Evolutionary conservation across 805 yeast species (phyloP), one percentile per base, ranked within the genome.

Genomic region (Candida fluviatilis): DNA sequence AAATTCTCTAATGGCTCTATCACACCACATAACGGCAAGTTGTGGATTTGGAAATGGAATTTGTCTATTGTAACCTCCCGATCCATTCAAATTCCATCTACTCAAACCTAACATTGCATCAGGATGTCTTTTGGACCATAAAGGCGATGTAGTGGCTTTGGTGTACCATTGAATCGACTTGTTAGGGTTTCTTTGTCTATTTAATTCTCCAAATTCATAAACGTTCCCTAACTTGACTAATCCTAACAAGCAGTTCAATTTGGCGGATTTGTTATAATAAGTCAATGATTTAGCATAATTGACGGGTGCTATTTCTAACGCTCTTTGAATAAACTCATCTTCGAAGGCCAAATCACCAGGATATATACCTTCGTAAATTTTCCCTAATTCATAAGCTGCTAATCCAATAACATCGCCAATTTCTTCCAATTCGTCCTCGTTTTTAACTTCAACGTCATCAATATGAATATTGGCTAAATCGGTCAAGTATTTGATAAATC

Each of bases 131-230:
- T 54, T 58, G 52, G 59, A 65, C 12, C 58, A 52, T 18, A 68
- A 48, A 15, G 71, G 69, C 12, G 69, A 63, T 12, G 63, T 54
- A 2, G 66, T 55, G 1, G 73, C 72, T 50, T 61, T 64, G 46
- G 65, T 51, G 43, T 57, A 69, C 74, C 74, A 69, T 40, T 66
- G 73, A 31, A 69, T 60, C 14, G 73, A 67, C 46, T 69, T 68
- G 47, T 50, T 57, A 13, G 72, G 57, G 42, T 69, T 68, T 35
- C 41, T 43, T 21, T 54, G 59, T 21, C 73, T 55, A 50, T 66
- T 60, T 50, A 69, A 59, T 39, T 69, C 73, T 3, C 71, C 74
- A 33, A 47, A 47, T 46, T 69, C 74, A 45, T 69, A 69, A 3
- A 69, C 60, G n/a, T 52, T 51, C 3, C 71, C 74, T 25, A 69